phyloP scores from a whole-genome alignment of 176 grass and related monocot species.

The Carex cristatella region DNA sequence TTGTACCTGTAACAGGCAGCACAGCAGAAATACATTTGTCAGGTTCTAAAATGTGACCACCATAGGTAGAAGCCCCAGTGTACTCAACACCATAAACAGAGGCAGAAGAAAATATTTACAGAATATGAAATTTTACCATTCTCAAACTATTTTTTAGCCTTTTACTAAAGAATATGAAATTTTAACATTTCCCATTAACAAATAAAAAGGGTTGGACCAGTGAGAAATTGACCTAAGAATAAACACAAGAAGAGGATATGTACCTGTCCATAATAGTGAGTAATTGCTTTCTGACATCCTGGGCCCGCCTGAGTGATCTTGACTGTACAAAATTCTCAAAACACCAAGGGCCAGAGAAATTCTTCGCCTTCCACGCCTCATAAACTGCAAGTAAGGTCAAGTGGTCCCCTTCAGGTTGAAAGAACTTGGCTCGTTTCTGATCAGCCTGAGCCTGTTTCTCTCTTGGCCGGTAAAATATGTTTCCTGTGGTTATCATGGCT shows the following conservation, averaged over 20 bases:
- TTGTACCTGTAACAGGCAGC: constrained; percentile 56
- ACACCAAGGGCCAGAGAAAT: constrained; percentile 95
- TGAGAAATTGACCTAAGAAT: not conserved
- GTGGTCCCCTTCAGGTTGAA: constrained; percentile 89
- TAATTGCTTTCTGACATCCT: constrained; percentile 94
- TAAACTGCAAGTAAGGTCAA: constrained; percentile 90
- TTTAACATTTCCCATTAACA: not conserved
- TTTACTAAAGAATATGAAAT: not conserved
- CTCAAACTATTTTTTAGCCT: not conserved
- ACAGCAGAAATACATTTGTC: not conserved
- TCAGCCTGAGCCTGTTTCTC: constrained; percentile 93
- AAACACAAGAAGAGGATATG: constrained; percentile 10
- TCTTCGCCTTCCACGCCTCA: constrained; percentile 96
- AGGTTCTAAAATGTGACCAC: not conserved
- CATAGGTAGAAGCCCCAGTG: not conserved
- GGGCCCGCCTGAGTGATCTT: constrained; percentile 73
- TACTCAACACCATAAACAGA: not conserved
- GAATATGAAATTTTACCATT: not conserved
- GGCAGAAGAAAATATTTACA: not conserved
- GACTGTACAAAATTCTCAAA: constrained; percentile 96
- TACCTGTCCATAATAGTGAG: constrained; percentile 92
- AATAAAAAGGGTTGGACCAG: not conserved
- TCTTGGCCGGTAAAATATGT: constrained; percentile 92
- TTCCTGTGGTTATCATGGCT: constrained; percentile 91
- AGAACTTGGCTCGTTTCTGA: constrained; percentile 91